Conservation (phyloP, 306 rosid species). For the Ceratonia siliqua region DNA sequence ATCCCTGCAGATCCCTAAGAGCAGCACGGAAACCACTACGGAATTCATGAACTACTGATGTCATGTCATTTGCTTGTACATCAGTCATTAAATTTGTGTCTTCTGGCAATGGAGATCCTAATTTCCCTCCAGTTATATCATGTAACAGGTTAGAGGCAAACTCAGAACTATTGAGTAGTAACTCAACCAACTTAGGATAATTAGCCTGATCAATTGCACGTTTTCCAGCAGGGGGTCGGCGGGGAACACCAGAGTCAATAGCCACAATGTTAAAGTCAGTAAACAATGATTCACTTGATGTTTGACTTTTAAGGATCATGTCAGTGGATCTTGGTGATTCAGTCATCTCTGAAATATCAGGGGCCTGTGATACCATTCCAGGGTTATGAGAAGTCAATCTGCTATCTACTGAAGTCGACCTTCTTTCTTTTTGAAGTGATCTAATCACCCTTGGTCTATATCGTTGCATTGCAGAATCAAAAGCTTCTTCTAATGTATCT, state of each 20-base stretch:
- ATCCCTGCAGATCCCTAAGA: constrained; percentile 89
- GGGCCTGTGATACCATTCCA: constrained; percentile 51
- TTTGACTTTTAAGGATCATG: constrained; percentile 47
- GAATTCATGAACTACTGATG: constrained; percentile 61
- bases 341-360: constrained; percentile 59
- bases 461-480: constrained; percentile 59
- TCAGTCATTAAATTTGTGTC: constrained; percentile 44
- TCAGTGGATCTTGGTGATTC: constrained; percentile 62
- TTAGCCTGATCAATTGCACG: constrained; percentile 85
- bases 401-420: constrained; percentile 61
- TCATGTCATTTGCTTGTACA: constrained; percentile 41
- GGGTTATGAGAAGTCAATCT: constrained; percentile 46
- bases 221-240: constrained; percentile 91
- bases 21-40: constrained; percentile 86
- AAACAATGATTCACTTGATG: constrained; percentile 37
- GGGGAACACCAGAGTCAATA: constrained; percentile 93
- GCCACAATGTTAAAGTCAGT: constrained; percentile 66
- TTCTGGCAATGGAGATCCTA: constrained; percentile 57
- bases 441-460: constrained; percentile 53
- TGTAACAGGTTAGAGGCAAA: constrained; percentile 75
- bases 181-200: constrained; percentile 92
- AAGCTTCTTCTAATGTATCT: constrained; percentile 54
- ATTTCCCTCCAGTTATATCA: constrained; percentile 82
- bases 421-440: constrained; percentile 64
- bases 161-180: constrained; percentile 75